A percentile compares a stretch with the other conserved stretches of the same genome.
These are phyloP conservation scores for Pyronema omphalodes DNA, from an alignment of 495 filamentous ascomycete genomes.

Conservation along the genomic window DNA sequence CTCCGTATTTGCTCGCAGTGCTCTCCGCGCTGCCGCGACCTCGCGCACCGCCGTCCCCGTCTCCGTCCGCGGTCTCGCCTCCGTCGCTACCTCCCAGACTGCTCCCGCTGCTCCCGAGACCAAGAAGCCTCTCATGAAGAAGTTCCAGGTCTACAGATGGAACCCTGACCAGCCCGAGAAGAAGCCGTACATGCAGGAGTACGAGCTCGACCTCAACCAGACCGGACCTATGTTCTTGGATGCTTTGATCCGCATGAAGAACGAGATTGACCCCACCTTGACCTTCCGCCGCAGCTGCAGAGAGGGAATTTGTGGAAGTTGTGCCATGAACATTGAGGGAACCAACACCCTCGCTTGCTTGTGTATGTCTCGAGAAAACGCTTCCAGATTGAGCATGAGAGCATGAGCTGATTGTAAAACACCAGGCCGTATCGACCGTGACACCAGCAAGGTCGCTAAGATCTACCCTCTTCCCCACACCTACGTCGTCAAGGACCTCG, in stretches of 20 bases:
- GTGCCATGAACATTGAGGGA: slow-evolving; percentile 99
- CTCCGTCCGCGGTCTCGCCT: slow-evolving; percentile 15
- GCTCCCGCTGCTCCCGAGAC: slow-evolving; percentile 6
- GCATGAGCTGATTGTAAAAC: slow-evolving; percentile 1
- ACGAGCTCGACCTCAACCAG: slow-evolving; percentile 90
- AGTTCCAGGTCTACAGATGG: slow-evolving; percentile 98
- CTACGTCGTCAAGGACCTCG: slow-evolving; percentile 97
- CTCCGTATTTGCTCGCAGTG: slow-evolving; percentile 15
- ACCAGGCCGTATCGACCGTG: slow-evolving; percentile 84
- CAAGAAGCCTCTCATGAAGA: slow-evolving; percentile 50
- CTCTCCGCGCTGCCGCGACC: slow-evolving; percentile 7
- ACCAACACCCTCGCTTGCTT: slow-evolving; percentile 92
- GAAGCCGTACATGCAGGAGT: slow-evolving; percentile 90
- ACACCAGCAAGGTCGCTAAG: slow-evolving; percentile 61
- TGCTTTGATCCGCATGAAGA: slow-evolving; percentile 94
- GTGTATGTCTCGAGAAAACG: slow-evolving; percentile 47
- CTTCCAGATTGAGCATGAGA: not conserved
- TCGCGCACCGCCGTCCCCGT: slow-evolving; percentile 1
- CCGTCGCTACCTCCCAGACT: slow-evolving; percentile 17
- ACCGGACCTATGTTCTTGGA: slow-evolving; percentile 97
- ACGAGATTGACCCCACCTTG: slow-evolving; percentile 89
- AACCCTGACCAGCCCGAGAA: slow-evolving; percentile 74
- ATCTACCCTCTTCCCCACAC: slow-evolving; percentile 98
- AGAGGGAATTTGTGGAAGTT: slow-evolving; percentile 96
- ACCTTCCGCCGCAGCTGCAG: slow-evolving; percentile 89